Conservation (phyloP, 192 early-diverging fungal genomes). For the Haplosporangium gracile region DNA sequence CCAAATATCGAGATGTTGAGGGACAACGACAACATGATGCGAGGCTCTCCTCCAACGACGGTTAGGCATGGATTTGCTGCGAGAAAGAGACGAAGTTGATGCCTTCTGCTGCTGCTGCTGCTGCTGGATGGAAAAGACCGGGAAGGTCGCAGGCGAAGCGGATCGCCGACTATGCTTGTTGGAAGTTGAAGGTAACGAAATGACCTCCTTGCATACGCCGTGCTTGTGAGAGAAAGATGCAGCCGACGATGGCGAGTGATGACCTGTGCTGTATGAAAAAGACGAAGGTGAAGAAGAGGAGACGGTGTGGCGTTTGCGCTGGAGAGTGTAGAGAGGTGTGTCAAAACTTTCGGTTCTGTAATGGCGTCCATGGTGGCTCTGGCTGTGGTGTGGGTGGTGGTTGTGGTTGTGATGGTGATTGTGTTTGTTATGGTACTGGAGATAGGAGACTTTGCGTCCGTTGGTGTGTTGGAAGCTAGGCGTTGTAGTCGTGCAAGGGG, state of each 20-base stretch:
- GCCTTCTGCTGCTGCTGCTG: background rate
- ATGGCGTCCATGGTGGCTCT: slow-evolving; percentile 8
- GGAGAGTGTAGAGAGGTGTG: slow-evolving; percentile 27
- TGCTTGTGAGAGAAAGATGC: background rate
- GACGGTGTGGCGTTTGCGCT: slow-evolving; percentile 23
- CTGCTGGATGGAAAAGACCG: slow-evolving; percentile 20
- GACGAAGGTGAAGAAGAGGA: background rate
- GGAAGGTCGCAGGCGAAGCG: slow-evolving; percentile 15
- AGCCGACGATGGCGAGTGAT: background rate
- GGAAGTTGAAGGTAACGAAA: slow-evolving; percentile 10
- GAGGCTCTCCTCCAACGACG: slow-evolving; percentile 27
- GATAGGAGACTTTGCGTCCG: slow-evolving; percentile 33
- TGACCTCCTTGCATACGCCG: slow-evolving; percentile 5
- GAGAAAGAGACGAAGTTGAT: slow-evolving; percentile 3
- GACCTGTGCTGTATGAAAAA: background rate
- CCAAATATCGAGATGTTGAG: background rate
- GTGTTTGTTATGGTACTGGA: slow-evolving; percentile 11
- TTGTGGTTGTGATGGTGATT: background rate
- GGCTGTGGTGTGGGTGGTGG: slow-evolving; percentile 11
- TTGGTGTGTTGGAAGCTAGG: slow-evolving; percentile 44
- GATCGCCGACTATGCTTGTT: slow-evolving; percentile 34
- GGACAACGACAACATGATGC: slow-evolving; percentile 2
- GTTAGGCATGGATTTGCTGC: slow-evolving; percentile 42
- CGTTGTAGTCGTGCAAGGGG: slow-evolving; percentile 13
- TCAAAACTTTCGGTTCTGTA: slow-evolving; percentile 18